Conservation (phyloP, 2,329 filamentous ascomycete species). For the Phialemonium atrogriseum region DNA sequence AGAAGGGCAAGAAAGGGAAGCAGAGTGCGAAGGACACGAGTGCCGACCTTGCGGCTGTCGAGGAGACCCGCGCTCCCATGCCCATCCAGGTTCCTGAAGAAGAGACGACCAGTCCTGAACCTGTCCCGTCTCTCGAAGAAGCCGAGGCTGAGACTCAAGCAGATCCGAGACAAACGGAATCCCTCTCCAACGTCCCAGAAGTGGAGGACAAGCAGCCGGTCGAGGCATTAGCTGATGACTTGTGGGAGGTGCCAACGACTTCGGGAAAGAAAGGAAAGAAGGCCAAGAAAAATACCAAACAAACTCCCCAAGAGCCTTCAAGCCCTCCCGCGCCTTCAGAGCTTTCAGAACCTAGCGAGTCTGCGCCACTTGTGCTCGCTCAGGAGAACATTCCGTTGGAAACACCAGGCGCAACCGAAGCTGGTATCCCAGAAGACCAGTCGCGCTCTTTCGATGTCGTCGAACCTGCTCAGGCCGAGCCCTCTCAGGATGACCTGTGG, state of each 20-base stretch:
- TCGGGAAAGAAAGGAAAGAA: slow-evolving; percentile 5
- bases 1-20: neutral
- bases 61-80: no score
- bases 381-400: no score
- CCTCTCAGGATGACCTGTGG: no score
- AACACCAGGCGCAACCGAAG: no score
- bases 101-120: neutral
- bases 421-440: no score
- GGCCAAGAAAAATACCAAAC: slow-evolving; percentile 1
- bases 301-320: slow-evolving; percentile 1
- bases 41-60: neutral
- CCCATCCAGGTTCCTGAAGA: no score
- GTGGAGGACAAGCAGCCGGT: neutral
- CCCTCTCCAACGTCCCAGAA: neutral
- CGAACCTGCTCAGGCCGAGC: no score
- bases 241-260: neutral
- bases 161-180: neutral
- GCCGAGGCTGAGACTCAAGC: neutral
- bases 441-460: no score
- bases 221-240: neutral
- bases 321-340: no score
- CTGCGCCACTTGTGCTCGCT: no score
- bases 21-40: neutral
- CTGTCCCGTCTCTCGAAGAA: neutral
- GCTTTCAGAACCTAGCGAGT: no score